Evolutionary conservation across 2,329 filamentous ascomycete genomes (phyloP), one percentile per base, ranked within the genome.

Genomic region (Cercospora citrullina): DNA sequence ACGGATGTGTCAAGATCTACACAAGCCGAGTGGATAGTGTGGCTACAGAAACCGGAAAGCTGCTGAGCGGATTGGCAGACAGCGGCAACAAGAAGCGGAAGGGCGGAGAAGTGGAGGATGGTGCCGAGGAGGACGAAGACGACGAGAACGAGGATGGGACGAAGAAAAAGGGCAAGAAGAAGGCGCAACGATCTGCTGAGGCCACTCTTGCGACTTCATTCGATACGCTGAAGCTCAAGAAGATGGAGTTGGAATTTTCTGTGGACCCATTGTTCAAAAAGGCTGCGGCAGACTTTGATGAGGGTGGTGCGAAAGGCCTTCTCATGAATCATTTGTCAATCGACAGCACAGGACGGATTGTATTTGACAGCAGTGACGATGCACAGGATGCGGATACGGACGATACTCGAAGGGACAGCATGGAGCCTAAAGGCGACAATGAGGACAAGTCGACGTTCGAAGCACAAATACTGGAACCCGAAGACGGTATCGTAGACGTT

Each of bases 191-290:
- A 67, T 94, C 92, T 26, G 94, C 95, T 8, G 95, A 99, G 81
- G 90, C 92, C n/a, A 99, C 95, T 0, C 84, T 99, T 5, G 95
- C 92, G 3, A 90, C 92, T 0, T 95, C 92, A 0, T 98, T 98
- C 79, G 88, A 90, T 51, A 90, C 94, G 18, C 79, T 99, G 64
- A 93, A 97, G 78, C 85, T 98, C 74, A 99, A 99, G 81, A 99
- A 98, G 80, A 94, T 99, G 76, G 95, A 99, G 75, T 86, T 98
- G 55, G 95, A 99, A 76, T 97, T 99, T 72, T 90, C 94, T 0
- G 94, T 99, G 5, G 95, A 99, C 77, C 95, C 95, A 2, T 82
- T 99, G n/a, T 99, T 99, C 86, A 99, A 99, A 78, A 99, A 99
- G 77, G 94, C 94, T 0, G 96, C 94, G 5, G 95, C 95, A 53